Conservation (phyloP, 345 rosid genomes). For the Balakata baccata region DNA sequence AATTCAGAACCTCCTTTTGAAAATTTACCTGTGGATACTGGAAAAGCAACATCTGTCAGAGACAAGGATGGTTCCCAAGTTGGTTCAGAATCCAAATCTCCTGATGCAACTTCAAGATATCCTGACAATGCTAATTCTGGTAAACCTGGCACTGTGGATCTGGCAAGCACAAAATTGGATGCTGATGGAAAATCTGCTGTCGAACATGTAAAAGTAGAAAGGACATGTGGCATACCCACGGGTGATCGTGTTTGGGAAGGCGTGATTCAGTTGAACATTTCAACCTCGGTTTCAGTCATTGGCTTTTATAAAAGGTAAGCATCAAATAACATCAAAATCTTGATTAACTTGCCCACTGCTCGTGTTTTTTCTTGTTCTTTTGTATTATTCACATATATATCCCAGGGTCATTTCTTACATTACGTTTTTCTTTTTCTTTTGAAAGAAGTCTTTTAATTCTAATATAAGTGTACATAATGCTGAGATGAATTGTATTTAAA, state of each 20-base stretch:
- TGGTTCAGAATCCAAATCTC: constrained; percentile 35
- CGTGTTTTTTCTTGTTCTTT: background rate
- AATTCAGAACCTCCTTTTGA: constrained; percentile 87
- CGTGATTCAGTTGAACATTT: constrained; percentile 54
- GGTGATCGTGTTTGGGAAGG: constrained; percentile 79
- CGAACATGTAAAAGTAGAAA: constrained; percentile 27
- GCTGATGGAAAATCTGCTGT: constrained; percentile 18
- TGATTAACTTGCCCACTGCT: background rate
- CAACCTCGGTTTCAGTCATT: constrained; percentile 46
- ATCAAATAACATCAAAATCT: background rate
- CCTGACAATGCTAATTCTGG: constrained; percentile 22
- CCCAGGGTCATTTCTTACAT: background rate
- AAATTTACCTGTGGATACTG: constrained; percentile 47
- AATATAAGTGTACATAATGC: background rate
- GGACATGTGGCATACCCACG: constrained; percentile 24
- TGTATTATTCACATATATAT: background rate
- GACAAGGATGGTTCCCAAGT: constrained; percentile 42
- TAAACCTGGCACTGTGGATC: constrained; percentile 33
- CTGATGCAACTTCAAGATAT: constrained; percentile 34
- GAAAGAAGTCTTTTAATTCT: background rate
- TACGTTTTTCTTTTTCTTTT: background rate
- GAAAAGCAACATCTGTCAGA: constrained; percentile 26
- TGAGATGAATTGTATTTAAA: background rate
- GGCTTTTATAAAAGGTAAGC: constrained; percentile 75
- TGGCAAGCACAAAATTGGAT: constrained; percentile 16